A percentile compares a stretch with the other conserved stretches of the same genome.
phyloP scores from a whole-genome alignment of 768 basidiomycete genomes.

The Tricholoma bakamatsutake region DNA sequence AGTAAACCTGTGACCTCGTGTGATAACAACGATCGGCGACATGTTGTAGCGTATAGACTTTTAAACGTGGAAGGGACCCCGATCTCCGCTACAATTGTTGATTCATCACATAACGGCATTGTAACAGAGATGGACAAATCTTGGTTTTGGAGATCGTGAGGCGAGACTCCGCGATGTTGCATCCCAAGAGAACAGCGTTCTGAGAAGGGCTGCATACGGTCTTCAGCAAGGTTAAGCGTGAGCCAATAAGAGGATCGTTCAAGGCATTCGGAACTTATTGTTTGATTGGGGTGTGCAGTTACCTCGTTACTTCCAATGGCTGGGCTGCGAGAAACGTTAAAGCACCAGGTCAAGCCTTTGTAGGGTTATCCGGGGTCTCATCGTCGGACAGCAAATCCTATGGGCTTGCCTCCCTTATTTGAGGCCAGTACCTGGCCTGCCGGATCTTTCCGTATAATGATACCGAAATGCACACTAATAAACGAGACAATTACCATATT shows the following conservation, averaged over 20 bases:
- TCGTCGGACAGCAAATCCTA: background rate
- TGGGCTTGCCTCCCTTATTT: too few species aligned
- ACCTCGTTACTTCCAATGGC: background rate
- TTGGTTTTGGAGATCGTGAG: background rate
- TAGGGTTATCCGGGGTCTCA: background rate
- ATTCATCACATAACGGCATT: background rate
- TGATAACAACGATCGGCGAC: background rate
- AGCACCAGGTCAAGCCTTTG: background rate
- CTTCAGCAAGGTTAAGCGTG: background rate
- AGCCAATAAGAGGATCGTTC: background rate
- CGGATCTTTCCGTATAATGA: too few species aligned
- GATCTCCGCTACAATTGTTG: background rate
- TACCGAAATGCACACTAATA: too few species aligned
- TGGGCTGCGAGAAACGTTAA: background rate
- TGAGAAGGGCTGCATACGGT: too few species aligned
- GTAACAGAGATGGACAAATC: background rate
- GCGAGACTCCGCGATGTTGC: background rate
- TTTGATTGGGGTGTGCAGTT: background rate
- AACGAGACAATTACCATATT: too few species aligned
- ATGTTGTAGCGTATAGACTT: constrained; percentile 1
- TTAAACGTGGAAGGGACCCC: constrained; percentile 1
- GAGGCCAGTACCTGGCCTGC: too few species aligned
- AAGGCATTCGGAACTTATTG: background rate
- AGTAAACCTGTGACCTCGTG: background rate
- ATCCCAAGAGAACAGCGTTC: background rate